Conservation (phyloP, 1,284 basidiomycete genomes). For the Malassezia globosa region DNA sequence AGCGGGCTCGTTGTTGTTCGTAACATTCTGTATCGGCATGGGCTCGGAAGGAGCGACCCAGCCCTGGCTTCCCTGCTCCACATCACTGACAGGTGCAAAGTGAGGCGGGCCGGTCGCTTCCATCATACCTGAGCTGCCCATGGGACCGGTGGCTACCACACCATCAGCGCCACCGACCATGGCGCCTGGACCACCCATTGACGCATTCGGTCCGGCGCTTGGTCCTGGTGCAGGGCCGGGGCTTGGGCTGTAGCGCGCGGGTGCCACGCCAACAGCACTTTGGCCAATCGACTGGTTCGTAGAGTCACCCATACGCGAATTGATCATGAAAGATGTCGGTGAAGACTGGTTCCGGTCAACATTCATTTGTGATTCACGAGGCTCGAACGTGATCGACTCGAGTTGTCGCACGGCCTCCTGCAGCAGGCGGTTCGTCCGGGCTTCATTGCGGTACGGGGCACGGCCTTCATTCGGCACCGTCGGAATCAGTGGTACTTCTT, state of each 20-base stretch:
- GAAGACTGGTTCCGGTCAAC: conserved; percentile 8
- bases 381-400: conserved; percentile 15
- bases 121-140: too few species aligned
- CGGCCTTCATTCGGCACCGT: conserved; percentile 72
- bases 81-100: background rate
- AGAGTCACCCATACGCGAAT: background rate
- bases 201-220: too few species aligned
- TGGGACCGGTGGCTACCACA: background rate
- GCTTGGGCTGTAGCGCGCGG: too few species aligned
- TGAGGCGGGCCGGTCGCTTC: background rate
- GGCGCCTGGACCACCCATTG: background rate
- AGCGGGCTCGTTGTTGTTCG: background rate
- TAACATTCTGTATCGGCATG: background rate
- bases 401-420: conserved; percentile 17
- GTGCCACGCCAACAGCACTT: too few species aligned
- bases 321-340: conserved; percentile 1
- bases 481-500: conserved; percentile 68
- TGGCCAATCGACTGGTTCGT: too few species aligned
- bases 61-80: conserved; percentile 16
- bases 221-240: too few species aligned
- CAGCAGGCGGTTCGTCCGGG: conserved; percentile 16
- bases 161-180: background rate
- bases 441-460: conserved; percentile 54
- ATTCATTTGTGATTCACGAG: conserved; percentile 6
- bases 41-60: conserved; percentile 9